Conservation (phyloP, 2,329 filamentous ascomycete genomes). For the Xylariaceae sp. region DNA sequence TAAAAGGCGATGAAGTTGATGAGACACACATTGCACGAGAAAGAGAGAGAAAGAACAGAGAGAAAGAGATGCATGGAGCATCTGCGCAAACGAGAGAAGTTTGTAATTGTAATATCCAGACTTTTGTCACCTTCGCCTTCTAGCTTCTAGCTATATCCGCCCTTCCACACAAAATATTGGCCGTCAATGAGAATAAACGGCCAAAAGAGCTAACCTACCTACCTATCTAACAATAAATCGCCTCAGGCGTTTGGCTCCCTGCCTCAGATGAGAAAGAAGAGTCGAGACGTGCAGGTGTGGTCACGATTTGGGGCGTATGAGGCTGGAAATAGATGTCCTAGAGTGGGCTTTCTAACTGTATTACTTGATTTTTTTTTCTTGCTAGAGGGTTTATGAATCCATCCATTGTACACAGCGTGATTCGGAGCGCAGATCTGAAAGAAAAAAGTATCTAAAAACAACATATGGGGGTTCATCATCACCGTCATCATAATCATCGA, state of each 20-base stretch:
- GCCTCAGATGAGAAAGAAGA: neutral
- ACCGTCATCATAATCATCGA: neutral
- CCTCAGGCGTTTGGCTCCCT: too few relatives aligned
- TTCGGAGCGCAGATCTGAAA: constrained; percentile 3
- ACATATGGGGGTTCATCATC: neutral
- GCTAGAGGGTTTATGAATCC: neutral
- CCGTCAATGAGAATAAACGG: too few relatives aligned
- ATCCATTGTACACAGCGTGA: constrained; percentile 10
- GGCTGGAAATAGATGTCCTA: constrained; percentile 1
- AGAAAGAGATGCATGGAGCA: neutral
- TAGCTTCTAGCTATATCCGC: neutral
- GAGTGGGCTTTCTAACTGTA: constrained; percentile 7
- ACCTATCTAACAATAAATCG: too few relatives aligned
- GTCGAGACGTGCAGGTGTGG: neutral
- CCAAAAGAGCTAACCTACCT: too few relatives aligned
- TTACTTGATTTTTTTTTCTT: constrained; percentile 6
- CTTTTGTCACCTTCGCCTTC: neutral
- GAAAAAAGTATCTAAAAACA: neutral
- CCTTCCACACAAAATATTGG: too few relatives aligned
- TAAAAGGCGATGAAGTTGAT: constrained; percentile 10
- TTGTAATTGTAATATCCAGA: constrained; percentile 3
- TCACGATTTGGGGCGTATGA: neutral
- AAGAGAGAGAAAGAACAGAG: neutral
- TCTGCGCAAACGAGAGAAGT: neutral
- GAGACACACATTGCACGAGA: neutral